A percentile compares a stretch with the other conserved stretches of the same genome.
These are phyloP conservation scores for Suillus discolor DNA, from an alignment of 768 basidiomycete species.

Conservation along the genomic window DNA sequence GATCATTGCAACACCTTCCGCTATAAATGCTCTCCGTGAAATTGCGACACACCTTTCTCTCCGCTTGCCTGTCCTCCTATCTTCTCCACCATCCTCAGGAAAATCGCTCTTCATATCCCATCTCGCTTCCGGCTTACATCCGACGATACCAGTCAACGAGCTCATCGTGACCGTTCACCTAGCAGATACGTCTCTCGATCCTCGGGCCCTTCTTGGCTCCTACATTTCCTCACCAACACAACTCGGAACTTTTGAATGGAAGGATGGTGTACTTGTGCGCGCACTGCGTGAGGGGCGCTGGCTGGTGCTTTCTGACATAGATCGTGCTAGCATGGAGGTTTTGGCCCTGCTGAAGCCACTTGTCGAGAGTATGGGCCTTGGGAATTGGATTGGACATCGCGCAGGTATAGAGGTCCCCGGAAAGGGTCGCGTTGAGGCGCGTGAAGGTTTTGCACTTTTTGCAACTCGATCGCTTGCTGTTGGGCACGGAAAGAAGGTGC, in stretches of 20 bases:
- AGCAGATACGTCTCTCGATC: conserved; percentile 94
- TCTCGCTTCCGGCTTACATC: conserved; percentile 68
- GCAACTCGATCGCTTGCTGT: conserved; percentile 77
- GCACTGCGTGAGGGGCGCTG: conserved; percentile 90
- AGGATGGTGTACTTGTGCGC: conserved; percentile 89
- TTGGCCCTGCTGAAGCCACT: conserved; percentile 86
- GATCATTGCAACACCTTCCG: conserved; percentile 67
- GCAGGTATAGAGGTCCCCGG: conserved; percentile 75
- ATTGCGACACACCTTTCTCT: conserved; percentile 68
- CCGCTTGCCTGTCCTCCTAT: conserved; percentile 77
- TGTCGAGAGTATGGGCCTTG: conserved; percentile 67
- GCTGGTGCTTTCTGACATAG: conserved; percentile 92
- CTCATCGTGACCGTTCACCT: conserved; percentile 87
- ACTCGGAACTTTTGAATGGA: conserved; percentile 94
- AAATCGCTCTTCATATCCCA: conserved; percentile 82
- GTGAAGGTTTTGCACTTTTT: conserved; percentile 82
- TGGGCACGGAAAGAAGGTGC: conserved; percentile 49
- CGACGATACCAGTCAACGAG: conserved; percentile 46
- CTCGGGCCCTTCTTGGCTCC: conserved; percentile 89
- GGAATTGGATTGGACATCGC: conserved; percentile 75
- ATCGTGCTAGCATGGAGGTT: conserved; percentile 87
- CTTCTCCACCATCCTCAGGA: conserved; percentile 86
- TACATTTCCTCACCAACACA: conserved; percentile 84
- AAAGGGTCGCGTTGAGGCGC: conserved; percentile 72
- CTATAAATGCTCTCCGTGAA: conserved; percentile 56